Evolutionary conservation across 345 rosid species (phyloP).

Genomic region (Laguncularia racemosa): DNA sequence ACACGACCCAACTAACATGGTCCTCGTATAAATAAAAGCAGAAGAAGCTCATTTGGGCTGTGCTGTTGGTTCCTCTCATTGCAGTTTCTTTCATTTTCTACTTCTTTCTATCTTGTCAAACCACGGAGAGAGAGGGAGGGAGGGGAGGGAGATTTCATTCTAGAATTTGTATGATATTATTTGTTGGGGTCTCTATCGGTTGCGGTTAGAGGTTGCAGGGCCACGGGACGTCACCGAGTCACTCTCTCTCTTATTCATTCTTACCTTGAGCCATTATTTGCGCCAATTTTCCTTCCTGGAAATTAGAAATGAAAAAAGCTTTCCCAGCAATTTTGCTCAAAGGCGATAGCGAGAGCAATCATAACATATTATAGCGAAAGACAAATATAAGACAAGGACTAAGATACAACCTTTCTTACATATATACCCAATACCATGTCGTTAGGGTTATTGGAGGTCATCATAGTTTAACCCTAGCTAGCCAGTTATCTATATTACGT

Average conservation of each 20-base stretch:
- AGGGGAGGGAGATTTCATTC: background rate
- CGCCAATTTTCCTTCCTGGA: constrained; percentile 32
- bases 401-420: constrained; percentile 5
- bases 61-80: constrained; percentile 19
- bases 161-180: background rate
- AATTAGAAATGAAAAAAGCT: constrained; percentile 12
- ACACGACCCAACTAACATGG: background rate
- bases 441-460: constrained; percentile 26
- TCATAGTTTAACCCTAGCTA: constrained; percentile 32
- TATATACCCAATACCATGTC: constrained; percentile 4
- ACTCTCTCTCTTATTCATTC: constrained; percentile 12
- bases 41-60: constrained; percentile 18
- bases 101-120: background rate
- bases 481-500: constrained; percentile 20
- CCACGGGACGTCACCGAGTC: constrained; percentile 8
- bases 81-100: constrained; percentile 5
- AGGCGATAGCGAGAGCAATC: constrained; percentile 30
- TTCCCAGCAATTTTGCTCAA: constrained; percentile 50
- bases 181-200: constrained; percentile 36
- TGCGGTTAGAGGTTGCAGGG: constrained; percentile 38
- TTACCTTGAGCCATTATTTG: constrained; percentile 4
- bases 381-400: constrained; percentile 7
- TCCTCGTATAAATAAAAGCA: background rate
- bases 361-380: constrained; percentile 27
- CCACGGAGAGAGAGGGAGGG: no score